Conservation (phyloP, 371 early-diverging fungal genomes). For the Mucor mucedo region DNA sequence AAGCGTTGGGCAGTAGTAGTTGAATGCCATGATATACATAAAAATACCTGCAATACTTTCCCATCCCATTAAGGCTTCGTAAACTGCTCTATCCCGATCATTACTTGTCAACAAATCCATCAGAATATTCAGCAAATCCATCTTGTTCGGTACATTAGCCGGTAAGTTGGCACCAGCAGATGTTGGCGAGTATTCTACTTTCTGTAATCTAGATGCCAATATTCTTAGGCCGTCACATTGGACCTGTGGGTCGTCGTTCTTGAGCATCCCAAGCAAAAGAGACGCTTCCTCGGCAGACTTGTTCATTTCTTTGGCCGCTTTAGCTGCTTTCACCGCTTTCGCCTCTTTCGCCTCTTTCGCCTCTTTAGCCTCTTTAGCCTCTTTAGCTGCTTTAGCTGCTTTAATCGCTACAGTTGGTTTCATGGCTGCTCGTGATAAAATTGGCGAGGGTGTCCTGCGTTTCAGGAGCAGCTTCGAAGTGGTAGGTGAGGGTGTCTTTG, state of each 20-base stretch:
- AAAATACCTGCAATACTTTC: constrained; percentile 39
- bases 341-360: too few relatives aligned
- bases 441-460: too few relatives aligned
- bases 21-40: constrained; percentile 25
- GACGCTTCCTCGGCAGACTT: neutral
- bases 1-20: constrained; percentile 32
- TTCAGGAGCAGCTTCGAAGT: too few relatives aligned
- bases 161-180: constrained; percentile 13
- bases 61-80: constrained; percentile 40
- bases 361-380: too few relatives aligned
- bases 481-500: too few relatives aligned
- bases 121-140: constrained; percentile 28
- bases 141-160: constrained; percentile 26
- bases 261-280: constrained; percentile 21
- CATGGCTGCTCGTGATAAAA: too few relatives aligned
- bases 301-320: constrained; percentile 1
- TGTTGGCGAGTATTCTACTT: neutral
- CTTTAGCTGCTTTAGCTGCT: too few relatives aligned
- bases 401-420: too few relatives aligned
- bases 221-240: constrained; percentile 25
- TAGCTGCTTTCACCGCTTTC: neutral
- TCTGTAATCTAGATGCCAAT: constrained; percentile 20
- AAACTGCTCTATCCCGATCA: constrained; percentile 10
- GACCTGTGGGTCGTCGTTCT: constrained; percentile 15
- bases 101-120: constrained; percentile 18